Evolutionary conservation across 2,329 filamentous ascomycete genomes (phyloP).

Genomic region (Colletotrichum higginsianum): DNA sequence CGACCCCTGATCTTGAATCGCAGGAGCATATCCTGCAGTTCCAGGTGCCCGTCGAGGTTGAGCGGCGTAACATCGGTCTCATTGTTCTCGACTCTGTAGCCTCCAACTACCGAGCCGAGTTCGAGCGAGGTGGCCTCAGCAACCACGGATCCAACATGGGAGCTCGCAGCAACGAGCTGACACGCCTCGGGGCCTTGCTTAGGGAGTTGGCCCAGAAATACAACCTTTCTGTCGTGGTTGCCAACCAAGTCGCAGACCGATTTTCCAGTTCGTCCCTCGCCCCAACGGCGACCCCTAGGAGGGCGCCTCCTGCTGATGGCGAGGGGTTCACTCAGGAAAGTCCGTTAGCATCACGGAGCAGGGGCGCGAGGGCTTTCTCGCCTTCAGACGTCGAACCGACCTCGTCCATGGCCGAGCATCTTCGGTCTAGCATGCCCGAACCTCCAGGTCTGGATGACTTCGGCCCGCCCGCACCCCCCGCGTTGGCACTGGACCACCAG

Average conservation of each 20-base stretch:
- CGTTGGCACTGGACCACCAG: conserved; percentile 87
- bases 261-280: conserved; percentile 63
- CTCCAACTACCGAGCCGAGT: conserved; percentile 95
- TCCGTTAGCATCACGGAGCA: conserved; percentile 65
- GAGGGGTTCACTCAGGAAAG: conserved; percentile 58
- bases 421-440: conserved; percentile 54
- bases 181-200: conserved; percentile 82
- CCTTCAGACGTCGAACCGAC: conserved; percentile 51
- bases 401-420: conserved; percentile 56
- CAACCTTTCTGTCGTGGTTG: conserved; percentile 87
- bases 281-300: conserved; percentile 44
- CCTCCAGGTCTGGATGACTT: conserved; percentile 58
- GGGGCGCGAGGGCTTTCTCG: conserved; percentile 46
- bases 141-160: conserved; percentile 74
- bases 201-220: conserved; percentile 82
- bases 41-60: conserved; percentile 89
- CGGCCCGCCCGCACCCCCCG: conserved; percentile 58
- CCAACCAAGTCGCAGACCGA: conserved; percentile 95
- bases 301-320: conserved; percentile 42
- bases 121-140: conserved; percentile 70
- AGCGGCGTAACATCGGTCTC: conserved; percentile 82
- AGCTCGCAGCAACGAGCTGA: conserved; percentile 81
- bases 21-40: conserved; percentile 96
- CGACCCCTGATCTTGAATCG: conserved; percentile 89
- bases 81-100: conserved; percentile 93